Conservation (phyloP, 768 basidiomycete genomes). For the Suillus clintonianus region DNA sequence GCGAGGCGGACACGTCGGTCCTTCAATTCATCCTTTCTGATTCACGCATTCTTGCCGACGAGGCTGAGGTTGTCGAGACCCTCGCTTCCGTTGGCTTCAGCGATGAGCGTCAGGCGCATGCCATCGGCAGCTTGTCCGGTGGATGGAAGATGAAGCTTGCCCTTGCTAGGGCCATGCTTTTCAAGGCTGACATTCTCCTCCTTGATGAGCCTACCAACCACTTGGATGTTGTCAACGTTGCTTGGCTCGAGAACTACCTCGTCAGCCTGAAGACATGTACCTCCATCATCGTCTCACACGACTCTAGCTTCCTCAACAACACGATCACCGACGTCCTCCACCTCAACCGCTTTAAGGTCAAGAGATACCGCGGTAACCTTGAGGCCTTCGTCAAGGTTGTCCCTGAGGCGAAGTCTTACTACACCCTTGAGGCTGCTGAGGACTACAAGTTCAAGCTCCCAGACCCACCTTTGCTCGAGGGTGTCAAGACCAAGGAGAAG, state of each 20-base stretch:
- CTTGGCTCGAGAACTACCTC: constrained; percentile 96
- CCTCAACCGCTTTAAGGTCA: constrained; percentile 97
- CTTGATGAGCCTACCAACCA: constrained; percentile 98
- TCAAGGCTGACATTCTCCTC: constrained; percentile 95
- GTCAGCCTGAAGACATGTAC: constrained; percentile 87
- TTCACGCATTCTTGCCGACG: constrained; percentile 71
- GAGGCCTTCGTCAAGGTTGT: constrained; percentile 92
- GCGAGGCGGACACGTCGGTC: constrained; percentile 89
- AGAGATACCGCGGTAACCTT: constrained; percentile 93
- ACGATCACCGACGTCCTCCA: constrained; percentile 97
- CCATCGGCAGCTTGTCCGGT: constrained; percentile 92
- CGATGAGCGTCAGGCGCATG: constrained; percentile 79
- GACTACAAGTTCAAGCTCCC: constrained; percentile 99
- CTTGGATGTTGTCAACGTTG: constrained; percentile 95
- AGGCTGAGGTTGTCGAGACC: constrained; percentile 75
- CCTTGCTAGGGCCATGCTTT: constrained; percentile 94
- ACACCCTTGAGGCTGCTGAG: constrained; percentile 91
- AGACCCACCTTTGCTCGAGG: constrained; percentile 93
- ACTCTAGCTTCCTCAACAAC: constrained; percentile 97
- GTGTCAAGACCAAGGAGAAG: constrained; percentile 99
- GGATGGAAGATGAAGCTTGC: constrained; percentile 99
- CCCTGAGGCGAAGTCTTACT: constrained; percentile 97
- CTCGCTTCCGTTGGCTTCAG: constrained; percentile 92
- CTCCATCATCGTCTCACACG: constrained; percentile 98
- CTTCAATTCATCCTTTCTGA: constrained; percentile 86